Evolutionary conservation across 805 yeast genomes (phyloP).

Genomic region (Lipomyces yamanashiensis): DNA sequence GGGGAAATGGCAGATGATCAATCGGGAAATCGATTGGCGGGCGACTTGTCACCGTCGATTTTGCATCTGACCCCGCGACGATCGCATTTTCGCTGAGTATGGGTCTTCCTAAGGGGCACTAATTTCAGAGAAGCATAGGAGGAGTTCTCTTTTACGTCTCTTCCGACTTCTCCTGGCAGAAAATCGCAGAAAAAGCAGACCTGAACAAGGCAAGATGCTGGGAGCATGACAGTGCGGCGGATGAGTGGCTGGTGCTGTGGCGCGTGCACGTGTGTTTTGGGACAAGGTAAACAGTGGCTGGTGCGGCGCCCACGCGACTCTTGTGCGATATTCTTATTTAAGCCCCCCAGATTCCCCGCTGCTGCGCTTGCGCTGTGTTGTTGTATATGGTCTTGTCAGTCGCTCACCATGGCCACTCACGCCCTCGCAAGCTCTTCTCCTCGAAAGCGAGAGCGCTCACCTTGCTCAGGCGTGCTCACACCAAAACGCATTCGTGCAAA

Average conservation of each 20-base stretch:
- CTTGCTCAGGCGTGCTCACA: not conserved
- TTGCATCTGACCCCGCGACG: not conserved
- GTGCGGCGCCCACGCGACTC: not conserved
- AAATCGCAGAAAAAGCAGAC: not conserved
- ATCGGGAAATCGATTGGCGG: conserved; percentile 12
- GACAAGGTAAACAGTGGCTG: conserved; percentile 13
- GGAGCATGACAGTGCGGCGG: not conserved
- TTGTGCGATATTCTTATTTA: not conserved
- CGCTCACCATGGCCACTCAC: conserved; percentile 4
- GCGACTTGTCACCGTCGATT: not conserved
- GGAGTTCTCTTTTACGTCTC: no score
- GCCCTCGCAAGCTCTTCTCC: not conserved
- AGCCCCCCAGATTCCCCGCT: not conserved
- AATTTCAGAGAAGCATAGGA: no score
- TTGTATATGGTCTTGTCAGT: not conserved
- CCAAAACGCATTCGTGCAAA: conserved; percentile 6
- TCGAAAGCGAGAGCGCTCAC: conserved; percentile 9
- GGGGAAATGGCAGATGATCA: conserved; percentile 8
- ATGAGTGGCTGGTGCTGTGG: conserved; percentile 6
- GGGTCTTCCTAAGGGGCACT: no score
- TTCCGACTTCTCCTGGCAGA: no score
- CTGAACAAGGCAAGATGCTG: not conserved
- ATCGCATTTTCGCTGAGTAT: no score
- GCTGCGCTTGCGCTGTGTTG: not conserved
- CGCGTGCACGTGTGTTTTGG: conserved; percentile 1